phyloP scores from a whole-genome alignment of 805 yeast species.

The Debaryomyces tyrocola region DNA sequence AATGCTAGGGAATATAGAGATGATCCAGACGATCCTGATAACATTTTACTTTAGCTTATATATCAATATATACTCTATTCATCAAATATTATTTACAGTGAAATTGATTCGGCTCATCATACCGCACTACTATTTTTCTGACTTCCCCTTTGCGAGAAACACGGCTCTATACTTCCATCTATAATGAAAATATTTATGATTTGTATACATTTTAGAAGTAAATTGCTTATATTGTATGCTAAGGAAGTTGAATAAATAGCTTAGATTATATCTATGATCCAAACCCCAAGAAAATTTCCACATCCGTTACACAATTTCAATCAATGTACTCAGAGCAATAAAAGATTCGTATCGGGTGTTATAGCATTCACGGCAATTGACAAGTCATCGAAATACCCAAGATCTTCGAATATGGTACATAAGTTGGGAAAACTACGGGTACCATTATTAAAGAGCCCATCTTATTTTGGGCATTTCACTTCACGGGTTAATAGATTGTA shows the following conservation, averaged over 20 bases:
- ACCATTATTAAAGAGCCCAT: constrained; percentile 63
- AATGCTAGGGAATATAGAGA: constrained; percentile 3
- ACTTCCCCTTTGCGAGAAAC: too few species aligned
- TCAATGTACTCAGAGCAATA: neutral
- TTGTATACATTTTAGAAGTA: too few species aligned
- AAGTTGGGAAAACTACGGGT: constrained; percentile 43
- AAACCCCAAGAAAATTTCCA: neutral
- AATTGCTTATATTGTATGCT: too few species aligned
- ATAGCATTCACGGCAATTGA: constrained; percentile 31
- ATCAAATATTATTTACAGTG: neutral
- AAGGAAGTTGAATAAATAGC: too few species aligned
- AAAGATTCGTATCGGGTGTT: constrained; percentile 14
- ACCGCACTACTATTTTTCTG: neutral
- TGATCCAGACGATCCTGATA: constrained; percentile 1
- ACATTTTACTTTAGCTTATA: constrained; percentile 15
- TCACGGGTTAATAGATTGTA: constrained; percentile 72
- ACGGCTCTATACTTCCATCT: too few species aligned
- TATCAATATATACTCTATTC: neutral
- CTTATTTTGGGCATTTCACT: constrained; percentile 75
- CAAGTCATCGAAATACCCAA: constrained; percentile 6
- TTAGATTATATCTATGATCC: neutral
- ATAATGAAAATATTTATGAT: too few species aligned
- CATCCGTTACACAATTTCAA: neutral
- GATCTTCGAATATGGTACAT: neutral
- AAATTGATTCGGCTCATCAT: neutral